Conservation (phyloP, 176 grass and related monocot species). For the Triticum urartu region DNA sequence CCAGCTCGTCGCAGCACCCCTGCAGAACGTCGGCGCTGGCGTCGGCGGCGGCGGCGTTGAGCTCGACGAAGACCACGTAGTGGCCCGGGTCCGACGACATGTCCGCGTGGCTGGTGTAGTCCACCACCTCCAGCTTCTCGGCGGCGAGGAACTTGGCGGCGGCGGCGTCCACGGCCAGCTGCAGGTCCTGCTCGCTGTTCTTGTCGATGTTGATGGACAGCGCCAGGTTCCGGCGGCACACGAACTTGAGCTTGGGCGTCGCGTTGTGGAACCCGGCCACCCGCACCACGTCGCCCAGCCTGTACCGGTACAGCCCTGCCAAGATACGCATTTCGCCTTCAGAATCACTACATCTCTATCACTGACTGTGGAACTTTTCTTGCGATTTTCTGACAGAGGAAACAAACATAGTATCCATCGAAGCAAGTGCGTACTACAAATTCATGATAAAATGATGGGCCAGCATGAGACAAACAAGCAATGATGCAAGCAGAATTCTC, state of each 20-base stretch:
- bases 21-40: slow-evolving; percentile 47
- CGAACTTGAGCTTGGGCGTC: slow-evolving; percentile 79
- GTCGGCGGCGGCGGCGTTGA: slow-evolving; percentile 57
- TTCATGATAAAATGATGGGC: background rate
- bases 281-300: slow-evolving; percentile 72
- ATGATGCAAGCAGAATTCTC: background rate
- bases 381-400: no score
- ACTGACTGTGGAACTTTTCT: no score
- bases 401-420: no score
- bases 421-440: no score
- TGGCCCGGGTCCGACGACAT: slow-evolving; percentile 53
- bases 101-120: slow-evolving; percentile 82
- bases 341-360: no score
- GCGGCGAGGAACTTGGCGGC: slow-evolving; percentile 44
- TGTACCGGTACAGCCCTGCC: slow-evolving; percentile 74
- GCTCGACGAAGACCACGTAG: slow-evolving; percentile 81
- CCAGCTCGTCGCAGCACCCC: slow-evolving; percentile 76
- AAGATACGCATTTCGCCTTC: no score
- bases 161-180: slow-evolving; percentile 58
- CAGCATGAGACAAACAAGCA: background rate
- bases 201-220: slow-evolving; percentile 93
- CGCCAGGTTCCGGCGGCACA: slow-evolving; percentile 67
- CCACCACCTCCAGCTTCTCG: slow-evolving; percentile 85
- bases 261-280: slow-evolving; percentile 84
- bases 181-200: slow-evolving; percentile 86